A percentile compares a stretch with the other conserved stretches of the same genome.
These are phyloP conservation scores for Helenozyma rhizophorensis DNA, from an alignment of 805 yeast species.

Conservation along the genomic window DNA sequence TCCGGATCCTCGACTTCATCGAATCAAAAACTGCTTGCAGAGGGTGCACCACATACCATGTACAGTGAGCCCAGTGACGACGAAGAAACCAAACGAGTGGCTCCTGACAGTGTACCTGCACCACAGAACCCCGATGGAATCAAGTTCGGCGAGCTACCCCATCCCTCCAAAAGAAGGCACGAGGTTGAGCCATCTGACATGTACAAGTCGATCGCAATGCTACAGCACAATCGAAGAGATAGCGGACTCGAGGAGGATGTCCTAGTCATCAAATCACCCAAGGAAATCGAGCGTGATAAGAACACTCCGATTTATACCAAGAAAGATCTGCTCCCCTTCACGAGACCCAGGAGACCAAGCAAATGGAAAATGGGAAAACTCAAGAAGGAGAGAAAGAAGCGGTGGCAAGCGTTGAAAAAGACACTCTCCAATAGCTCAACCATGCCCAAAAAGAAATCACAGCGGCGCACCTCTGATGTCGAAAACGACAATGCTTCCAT, in stretches of 20 bases:
- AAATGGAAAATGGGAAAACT: constrained; percentile 7
- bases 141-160: constrained; percentile 58
- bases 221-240: constrained; percentile 46
- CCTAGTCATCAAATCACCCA: constrained; percentile 71
- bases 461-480: no score
- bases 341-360: constrained; percentile 2
- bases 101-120: constrained; percentile 1
- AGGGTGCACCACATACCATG: no score
- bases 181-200: constrained; percentile 74
- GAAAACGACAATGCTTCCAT: constrained; percentile 9
- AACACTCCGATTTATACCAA: constrained; percentile 34
- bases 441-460: background rate
- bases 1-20: constrained; percentile 15
- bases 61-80: constrained; percentile 43
- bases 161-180: constrained; percentile 41
- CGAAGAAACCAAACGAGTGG: constrained; percentile 12
- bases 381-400: constrained; percentile 3
- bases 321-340: constrained; percentile 10
- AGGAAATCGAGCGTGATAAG: constrained; percentile 50
- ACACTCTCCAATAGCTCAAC: constrained; percentile 20
- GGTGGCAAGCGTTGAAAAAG: constrained; percentile 22
- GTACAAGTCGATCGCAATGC: constrained; percentile 76
- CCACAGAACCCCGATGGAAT: constrained; percentile 30
- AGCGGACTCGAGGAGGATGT: constrained; percentile 61
- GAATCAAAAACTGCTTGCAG: constrained; percentile 5